Percentiles rank a stretch among this genome's conserved stretches.
These are phyloP conservation scores for Dalbergia cochinchinensis DNA, from an alignment of 306 rosid genomes.

Conservation along the genomic window DNA sequence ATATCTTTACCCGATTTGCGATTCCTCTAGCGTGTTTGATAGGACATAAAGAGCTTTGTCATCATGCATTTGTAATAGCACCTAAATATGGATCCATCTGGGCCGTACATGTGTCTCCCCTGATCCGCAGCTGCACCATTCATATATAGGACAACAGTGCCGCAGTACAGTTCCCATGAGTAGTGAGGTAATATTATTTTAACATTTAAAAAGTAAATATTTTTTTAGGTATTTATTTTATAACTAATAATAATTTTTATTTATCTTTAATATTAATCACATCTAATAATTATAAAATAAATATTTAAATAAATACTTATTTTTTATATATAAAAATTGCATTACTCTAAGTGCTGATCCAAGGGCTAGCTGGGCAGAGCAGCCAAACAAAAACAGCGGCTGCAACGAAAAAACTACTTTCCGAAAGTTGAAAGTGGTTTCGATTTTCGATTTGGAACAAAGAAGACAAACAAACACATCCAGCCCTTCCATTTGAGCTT, in stretches of 20 bases:
- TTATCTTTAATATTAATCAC: too few species aligned
- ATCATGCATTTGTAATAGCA: conserved; percentile 61
- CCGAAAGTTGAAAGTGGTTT: conserved; percentile 44
- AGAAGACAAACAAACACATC: conserved; percentile 38
- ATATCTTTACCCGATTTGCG: conserved; percentile 48
- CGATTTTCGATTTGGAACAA: conserved; percentile 6
- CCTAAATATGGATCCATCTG: neutral
- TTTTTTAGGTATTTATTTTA: too few species aligned
- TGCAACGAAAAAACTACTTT: conserved; percentile 51
- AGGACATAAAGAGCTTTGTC: conserved; percentile 71
- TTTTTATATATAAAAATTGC: too few species aligned
- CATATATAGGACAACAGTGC: conserved; percentile 16
- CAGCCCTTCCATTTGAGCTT: conserved; percentile 29
- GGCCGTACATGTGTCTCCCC: conserved; percentile 56
- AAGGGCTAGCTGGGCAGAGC: conserved; percentile 40
- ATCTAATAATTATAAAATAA: too few species aligned
- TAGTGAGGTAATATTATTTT: too few species aligned
- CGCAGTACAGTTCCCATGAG: conserved; percentile 7
- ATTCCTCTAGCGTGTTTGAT: conserved; percentile 47
- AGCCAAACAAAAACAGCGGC: conserved; percentile 60
- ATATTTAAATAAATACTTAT: too few species aligned
- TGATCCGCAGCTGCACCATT: conserved; percentile 27
- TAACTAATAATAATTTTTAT: too few species aligned
- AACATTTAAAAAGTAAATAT: too few species aligned
- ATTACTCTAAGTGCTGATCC: neutral